A percentile compares a stretch with the other conserved stretches of the same genome.
Conservation (phyloP, 805 yeast genomes). For the Diddensiella transvaalensis region DNA sequence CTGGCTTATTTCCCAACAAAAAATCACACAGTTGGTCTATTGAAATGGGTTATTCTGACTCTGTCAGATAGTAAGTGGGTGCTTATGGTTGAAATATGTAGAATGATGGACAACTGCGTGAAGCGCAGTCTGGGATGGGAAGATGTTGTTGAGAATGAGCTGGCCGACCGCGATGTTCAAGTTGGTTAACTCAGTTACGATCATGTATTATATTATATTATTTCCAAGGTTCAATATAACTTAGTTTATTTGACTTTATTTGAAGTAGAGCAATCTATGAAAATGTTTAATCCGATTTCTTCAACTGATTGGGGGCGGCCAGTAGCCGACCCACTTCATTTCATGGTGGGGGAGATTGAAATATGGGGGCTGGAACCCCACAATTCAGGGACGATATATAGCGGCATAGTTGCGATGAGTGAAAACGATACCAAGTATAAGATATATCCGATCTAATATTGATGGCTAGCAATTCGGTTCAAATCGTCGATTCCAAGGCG, state of each 20-base stretch:
- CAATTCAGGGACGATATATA: no score
- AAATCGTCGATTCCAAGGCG: neutral
- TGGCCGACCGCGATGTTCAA: slow-evolving; percentile 7
- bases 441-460: neutral
- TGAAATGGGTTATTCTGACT: slow-evolving; percentile 26
- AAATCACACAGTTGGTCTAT: slow-evolving; percentile 52
- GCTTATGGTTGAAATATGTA: slow-evolving; percentile 53
- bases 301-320: no score
- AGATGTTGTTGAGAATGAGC: slow-evolving; percentile 8
- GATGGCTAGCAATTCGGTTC: neutral
- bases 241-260: no score
- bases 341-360: no score
- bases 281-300: no score
- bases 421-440: no score
- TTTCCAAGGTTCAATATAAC: neutral
- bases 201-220: neutral
- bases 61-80: slow-evolving; percentile 42
- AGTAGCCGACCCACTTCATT: no score
- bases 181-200: slow-evolving; percentile 3
- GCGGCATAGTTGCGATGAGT: no score
- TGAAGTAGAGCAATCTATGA: no score
- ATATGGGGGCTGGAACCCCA: no score
- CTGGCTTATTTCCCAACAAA: slow-evolving; percentile 36
- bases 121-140: slow-evolving; percentile 51
- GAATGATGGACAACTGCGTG: slow-evolving; percentile 50